Conservation (phyloP, 1,284 basidiomycete genomes). For the Rhodotorula sp. region DNA sequence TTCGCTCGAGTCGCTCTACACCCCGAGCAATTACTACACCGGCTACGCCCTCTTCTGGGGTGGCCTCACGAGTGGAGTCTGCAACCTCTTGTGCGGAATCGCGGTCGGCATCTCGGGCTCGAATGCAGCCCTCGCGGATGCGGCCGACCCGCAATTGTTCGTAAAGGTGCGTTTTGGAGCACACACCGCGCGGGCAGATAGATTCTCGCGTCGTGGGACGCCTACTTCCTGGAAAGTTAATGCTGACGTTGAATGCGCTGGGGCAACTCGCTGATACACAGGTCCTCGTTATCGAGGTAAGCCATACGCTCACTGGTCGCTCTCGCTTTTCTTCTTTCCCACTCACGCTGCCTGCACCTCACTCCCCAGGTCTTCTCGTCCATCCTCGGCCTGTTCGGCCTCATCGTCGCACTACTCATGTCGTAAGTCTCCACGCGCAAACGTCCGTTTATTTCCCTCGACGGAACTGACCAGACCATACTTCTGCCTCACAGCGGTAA, state of each 20-base stretch:
- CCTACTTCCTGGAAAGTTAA: neutral
- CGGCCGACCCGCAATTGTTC: constrained; percentile 83
- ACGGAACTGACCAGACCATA: neutral
- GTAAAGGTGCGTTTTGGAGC: constrained; percentile 65
- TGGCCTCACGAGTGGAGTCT: constrained; percentile 79
- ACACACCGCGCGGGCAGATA: too few species aligned
- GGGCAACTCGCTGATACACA: neutral
- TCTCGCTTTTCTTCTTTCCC: too few species aligned
- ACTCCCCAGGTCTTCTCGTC: constrained; percentile 64
- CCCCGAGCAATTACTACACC: constrained; percentile 82
- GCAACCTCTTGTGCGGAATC: constrained; percentile 89
- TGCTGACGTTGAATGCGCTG: neutral
- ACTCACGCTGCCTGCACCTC: too few species aligned
- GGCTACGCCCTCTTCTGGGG: constrained; percentile 93
- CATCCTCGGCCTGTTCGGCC: constrained; percentile 51
- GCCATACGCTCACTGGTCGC: neutral
- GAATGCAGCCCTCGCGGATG: constrained; percentile 86
- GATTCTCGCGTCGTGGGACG: constrained; percentile 54
- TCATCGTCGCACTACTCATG: constrained; percentile 46
- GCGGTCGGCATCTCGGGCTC: constrained; percentile 88
- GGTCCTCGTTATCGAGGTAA: constrained; percentile 63
- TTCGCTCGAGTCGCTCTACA: constrained; percentile 69
- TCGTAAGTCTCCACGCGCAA: neutral
- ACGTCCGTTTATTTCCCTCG: too few species aligned
- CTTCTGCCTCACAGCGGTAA: neutral